Percentiles rank a stretch among this genome's conserved stretches.
Evolutionary conservation across 495 filamentous ascomycete genomes (phyloP).

Genomic region (Pyrenula aspistea): DNA sequence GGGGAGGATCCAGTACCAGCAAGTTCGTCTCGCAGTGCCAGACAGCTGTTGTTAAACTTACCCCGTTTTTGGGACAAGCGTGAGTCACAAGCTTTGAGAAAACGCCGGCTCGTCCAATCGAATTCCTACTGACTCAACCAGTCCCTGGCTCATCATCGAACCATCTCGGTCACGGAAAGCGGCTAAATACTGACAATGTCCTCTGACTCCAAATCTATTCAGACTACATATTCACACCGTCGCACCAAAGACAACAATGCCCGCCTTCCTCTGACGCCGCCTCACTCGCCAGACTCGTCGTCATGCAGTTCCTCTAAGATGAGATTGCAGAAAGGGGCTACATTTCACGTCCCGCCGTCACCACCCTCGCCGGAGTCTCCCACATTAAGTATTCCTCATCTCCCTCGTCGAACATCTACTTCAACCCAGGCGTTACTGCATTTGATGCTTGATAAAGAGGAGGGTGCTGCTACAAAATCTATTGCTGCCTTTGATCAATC

Average conservation of each 20-base stretch:
- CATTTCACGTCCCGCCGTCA: constrained; percentile 34
- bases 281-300: neutral
- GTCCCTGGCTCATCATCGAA: constrained; percentile 7
- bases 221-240: neutral
- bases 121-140: neutral
- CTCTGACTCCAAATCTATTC: neutral
- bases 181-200: constrained; percentile 8
- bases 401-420: constrained; percentile 39
- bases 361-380: constrained; percentile 29
- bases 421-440: constrained; percentile 26
- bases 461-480: constrained; percentile 15
- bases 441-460: constrained; percentile 26
- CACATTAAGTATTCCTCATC: constrained; percentile 27
- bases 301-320: constrained; percentile 10
- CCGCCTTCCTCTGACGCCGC: neutral
- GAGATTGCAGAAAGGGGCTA: constrained; percentile 36
- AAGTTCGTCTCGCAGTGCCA: too few relatives aligned
- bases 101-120: neutral
- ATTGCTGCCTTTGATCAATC: constrained; percentile 15
- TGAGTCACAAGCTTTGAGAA: neutral
- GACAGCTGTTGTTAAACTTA: too few relatives aligned
- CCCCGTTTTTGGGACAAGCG: neutral
- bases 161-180: constrained; percentile 14
- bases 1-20: too few relatives aligned
- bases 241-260: neutral